phyloP scores from a whole-genome alignment of 805 yeast species.

The Jamesozyma jinghongensis region DNA sequence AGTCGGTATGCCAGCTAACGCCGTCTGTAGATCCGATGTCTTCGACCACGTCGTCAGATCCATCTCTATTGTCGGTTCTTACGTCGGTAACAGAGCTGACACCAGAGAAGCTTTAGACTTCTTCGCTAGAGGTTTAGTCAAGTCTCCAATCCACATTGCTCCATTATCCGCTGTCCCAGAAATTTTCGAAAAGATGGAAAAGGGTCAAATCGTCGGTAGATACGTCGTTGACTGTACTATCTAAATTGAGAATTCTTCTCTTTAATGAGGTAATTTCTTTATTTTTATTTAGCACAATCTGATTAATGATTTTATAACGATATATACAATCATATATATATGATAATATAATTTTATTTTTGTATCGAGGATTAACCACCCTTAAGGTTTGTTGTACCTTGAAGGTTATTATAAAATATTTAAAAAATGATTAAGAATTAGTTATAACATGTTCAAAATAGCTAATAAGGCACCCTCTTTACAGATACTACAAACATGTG shows the following conservation, averaged over 20 bases:
- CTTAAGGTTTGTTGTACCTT: too few relatives aligned
- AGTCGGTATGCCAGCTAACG: constrained; percentile 53
- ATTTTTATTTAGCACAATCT: constrained; percentile 5
- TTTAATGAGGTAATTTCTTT: constrained; percentile 1
- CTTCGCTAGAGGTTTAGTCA: constrained; percentile 61
- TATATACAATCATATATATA: background rate
- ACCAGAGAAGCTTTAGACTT: constrained; percentile 62
- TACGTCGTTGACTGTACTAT: constrained; percentile 56
- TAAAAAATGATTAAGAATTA: too few relatives aligned
- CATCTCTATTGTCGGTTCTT: constrained; percentile 39
- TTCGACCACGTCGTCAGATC: constrained; percentile 43
- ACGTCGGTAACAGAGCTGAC: constrained; percentile 46
- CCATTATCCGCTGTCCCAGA: constrained; percentile 62
- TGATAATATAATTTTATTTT: background rate
- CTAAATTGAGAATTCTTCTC: background rate
- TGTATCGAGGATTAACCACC: too few relatives aligned
- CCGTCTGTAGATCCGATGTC: constrained; percentile 38
- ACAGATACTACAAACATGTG: too few relatives aligned
- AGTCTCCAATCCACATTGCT: constrained; percentile 65
- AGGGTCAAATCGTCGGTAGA: constrained; percentile 81
- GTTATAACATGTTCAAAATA: too few relatives aligned
- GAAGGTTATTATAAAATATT: too few relatives aligned
- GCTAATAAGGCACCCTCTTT: too few relatives aligned
- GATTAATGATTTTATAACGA: constrained; percentile 1
- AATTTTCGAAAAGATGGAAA: constrained; percentile 69